Percentiles rank a stretch among this genome's conserved stretches.
phyloP scores from a whole-genome alignment of 116 monocot genomes.

The Posidonia oceanica region DNA sequence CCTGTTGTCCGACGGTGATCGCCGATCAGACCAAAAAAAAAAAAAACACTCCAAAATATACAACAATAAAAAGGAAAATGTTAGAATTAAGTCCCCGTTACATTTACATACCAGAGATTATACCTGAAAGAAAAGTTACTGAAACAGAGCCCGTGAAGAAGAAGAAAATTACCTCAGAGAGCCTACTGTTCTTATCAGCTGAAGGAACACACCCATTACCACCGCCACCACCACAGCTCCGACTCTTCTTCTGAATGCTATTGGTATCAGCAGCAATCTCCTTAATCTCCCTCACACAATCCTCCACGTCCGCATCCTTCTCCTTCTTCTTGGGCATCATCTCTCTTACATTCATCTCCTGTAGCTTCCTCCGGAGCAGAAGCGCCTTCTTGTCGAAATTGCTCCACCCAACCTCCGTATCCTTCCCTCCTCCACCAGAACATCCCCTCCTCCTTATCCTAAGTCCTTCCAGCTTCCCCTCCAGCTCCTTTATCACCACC shows the following conservation, averaged over 20 bases:
- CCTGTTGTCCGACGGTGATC: background rate
- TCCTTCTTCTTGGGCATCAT: slow-evolving; percentile 13
- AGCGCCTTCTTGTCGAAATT: slow-evolving; percentile 48
- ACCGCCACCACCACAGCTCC: no score
- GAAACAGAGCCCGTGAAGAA: background rate
- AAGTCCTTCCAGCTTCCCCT: slow-evolving; percentile 25
- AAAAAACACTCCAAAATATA: no score
- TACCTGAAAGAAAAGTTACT: background rate
- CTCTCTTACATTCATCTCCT: slow-evolving; percentile 23
- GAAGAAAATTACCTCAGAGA: slow-evolving; percentile 4
- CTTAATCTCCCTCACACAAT: slow-evolving; percentile 25
- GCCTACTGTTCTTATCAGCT: background rate
- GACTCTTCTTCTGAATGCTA: background rate
- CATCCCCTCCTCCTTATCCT: slow-evolving; percentile 1
- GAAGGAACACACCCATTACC: background rate
- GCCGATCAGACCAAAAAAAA: background rate
- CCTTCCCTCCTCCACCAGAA: background rate
- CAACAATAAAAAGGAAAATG: no score
- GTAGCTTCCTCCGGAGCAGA: slow-evolving; percentile 35
- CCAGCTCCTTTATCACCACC: slow-evolving; percentile 17
- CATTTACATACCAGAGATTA: no score
- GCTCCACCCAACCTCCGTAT: slow-evolving; percentile 2
- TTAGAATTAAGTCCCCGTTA: no score
- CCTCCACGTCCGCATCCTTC: slow-evolving; percentile 11
- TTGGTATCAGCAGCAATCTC: slow-evolving; percentile 11